Evolutionary conservation across 1,139 yeast genomes (phyloP).

Genomic region (Pichia sp.): DNA sequence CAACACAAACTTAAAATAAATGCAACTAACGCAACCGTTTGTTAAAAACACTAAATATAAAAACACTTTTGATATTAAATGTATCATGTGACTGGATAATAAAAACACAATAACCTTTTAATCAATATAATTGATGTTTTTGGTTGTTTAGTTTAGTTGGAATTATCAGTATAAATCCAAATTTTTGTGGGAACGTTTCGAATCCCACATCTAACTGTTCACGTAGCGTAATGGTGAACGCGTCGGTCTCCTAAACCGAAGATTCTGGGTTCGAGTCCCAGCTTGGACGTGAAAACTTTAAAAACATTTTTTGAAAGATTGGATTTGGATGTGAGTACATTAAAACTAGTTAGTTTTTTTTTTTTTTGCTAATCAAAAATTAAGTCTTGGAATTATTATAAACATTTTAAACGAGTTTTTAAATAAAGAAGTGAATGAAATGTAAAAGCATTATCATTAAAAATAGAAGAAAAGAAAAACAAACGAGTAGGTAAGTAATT

Average conservation of each 20-base stretch:
- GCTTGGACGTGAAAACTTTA: slow-evolving; percentile 12
- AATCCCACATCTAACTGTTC: slow-evolving; percentile 3
- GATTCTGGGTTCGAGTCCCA: slow-evolving; percentile 20
- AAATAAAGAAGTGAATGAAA: background rate
- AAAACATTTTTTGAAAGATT: background rate
- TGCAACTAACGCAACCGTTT: too few relatives aligned
- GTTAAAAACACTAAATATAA: too few relatives aligned
- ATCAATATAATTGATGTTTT: slow-evolving; percentile 2
- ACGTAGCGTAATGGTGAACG: slow-evolving; percentile 19
- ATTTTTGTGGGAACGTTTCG: background rate
- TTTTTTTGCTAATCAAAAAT: background rate
- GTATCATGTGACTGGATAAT: too few relatives aligned
- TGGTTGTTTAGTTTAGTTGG: slow-evolving; percentile 7
- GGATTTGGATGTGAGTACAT: too few relatives aligned
- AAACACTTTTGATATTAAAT: too few relatives aligned
- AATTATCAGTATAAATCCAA: background rate
- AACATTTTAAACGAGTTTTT: too few relatives aligned
- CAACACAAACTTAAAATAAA: too few relatives aligned
- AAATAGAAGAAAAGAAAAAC: background rate
- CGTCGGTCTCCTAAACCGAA: slow-evolving; percentile 18
- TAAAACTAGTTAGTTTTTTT: too few relatives aligned
- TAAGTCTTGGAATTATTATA: background rate
- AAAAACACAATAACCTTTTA: too few relatives aligned
- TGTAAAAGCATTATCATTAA: background rate
- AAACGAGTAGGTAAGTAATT: background rate